A percentile compares a stretch with the other conserved stretches of the same genome.
Conservation (phyloP, 306 rosid genomes). For the Begonia fuchsioides region DNA sequence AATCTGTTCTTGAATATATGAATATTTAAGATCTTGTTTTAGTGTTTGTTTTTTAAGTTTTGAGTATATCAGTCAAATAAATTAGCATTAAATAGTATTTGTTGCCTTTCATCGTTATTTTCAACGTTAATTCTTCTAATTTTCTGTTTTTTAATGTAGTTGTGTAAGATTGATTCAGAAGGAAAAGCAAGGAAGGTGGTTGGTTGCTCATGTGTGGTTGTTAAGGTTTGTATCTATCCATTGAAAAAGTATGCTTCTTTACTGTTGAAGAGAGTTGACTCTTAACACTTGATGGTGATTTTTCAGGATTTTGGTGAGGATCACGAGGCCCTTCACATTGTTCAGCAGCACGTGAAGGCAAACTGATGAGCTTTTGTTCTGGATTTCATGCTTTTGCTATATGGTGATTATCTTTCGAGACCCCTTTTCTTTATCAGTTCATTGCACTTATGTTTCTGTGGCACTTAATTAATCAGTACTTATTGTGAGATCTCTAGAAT, state of each 20-base stretch:
- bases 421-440: too few species aligned
- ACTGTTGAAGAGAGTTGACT: too few species aligned
- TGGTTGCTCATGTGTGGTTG: constrained; percentile 66
- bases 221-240: constrained; percentile 30
- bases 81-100: too few species aligned
- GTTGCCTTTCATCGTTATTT: too few species aligned
- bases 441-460: too few species aligned
- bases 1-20: too few species aligned
- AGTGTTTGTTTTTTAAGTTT: too few species aligned
- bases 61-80: too few species aligned
- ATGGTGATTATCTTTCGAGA: neutral
- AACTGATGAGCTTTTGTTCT: constrained; percentile 5
- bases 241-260: neutral
- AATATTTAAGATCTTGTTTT: too few species aligned
- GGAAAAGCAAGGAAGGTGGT: constrained; percentile 66
- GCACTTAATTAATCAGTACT: too few species aligned
- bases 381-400: neutral
- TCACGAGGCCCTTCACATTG: constrained; percentile 29
- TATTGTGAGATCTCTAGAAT: too few species aligned
- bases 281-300: neutral
- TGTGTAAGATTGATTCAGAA: constrained; percentile 76
- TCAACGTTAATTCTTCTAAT: too few species aligned
- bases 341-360: constrained; percentile 37
- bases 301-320: constrained; percentile 35
- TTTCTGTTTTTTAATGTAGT: constrained; percentile 15